Evolutionary conservation across 2,329 filamentous ascomycete species (phyloP).

Genomic region (Alternaria viburni): DNA sequence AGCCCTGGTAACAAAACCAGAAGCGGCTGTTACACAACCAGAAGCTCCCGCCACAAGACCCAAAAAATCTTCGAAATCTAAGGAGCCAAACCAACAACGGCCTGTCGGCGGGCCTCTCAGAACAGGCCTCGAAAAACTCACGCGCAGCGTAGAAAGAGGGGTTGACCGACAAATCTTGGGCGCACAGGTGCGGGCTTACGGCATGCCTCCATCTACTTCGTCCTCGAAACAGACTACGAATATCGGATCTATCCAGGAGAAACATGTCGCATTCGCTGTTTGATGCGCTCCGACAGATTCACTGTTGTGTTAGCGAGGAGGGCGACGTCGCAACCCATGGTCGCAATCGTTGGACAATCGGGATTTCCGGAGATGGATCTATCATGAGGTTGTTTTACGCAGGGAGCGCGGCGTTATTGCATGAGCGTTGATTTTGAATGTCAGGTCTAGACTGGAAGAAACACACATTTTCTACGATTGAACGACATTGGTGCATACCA

Average conservation of each 20-base stretch:
- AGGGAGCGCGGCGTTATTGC: too few relatives aligned
- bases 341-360: too few relatives aligned
- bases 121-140: constrained; percentile 14
- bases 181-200: constrained; percentile 18
- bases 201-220: neutral
- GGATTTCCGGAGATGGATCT: too few relatives aligned
- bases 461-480: too few relatives aligned
- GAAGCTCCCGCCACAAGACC: neutral
- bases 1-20: neutral
- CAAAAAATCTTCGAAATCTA: neutral
- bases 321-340: too few relatives aligned
- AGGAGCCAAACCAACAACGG: neutral
- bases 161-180: constrained; percentile 20
- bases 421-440: too few relatives aligned
- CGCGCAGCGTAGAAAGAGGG: constrained; percentile 11
- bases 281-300: too few relatives aligned
- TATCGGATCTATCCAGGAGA: neutral
- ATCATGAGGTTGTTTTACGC: too few relatives aligned
- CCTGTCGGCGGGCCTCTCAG: constrained; percentile 4
- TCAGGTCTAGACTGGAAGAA: too few relatives aligned
- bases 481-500: too few relatives aligned
- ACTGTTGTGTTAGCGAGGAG: too few relatives aligned
- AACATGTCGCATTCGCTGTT: neutral
- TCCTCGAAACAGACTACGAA: neutral
- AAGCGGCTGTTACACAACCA: neutral